These are phyloP conservation scores for Lantana camara DNA, from an alignment of 257 asterid genomes.

Conservation along the genomic window DNA sequence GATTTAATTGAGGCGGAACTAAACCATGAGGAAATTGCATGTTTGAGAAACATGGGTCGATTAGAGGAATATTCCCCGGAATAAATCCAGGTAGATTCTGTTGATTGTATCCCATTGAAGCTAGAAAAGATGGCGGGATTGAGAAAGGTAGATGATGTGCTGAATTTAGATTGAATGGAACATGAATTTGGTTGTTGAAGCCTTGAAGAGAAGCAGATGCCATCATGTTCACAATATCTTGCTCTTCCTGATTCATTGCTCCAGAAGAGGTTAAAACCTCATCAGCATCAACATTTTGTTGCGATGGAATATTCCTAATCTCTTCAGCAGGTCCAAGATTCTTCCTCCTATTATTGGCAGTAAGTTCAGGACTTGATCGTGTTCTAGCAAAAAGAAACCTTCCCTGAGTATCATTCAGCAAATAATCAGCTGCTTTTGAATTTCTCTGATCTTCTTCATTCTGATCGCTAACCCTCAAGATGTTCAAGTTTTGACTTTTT, in stretches of 20 bases:
- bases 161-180: slow-evolving; percentile 67
- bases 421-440: slow-evolving; percentile 53
- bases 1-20: slow-evolving; percentile 60
- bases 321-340: slow-evolving; percentile 59
- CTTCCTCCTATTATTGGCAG: slow-evolving; percentile 54
- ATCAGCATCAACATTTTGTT: slow-evolving; percentile 53
- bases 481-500: slow-evolving; percentile 50
- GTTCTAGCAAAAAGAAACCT: slow-evolving; percentile 79
- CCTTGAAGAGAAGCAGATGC: slow-evolving; percentile 82
- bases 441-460: slow-evolving; percentile 57
- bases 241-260: slow-evolving; percentile 78
- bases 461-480: slow-evolving; percentile 45
- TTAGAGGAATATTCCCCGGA: slow-evolving; percentile 50
- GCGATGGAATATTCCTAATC: slow-evolving; percentile 44
- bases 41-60: slow-evolving; percentile 57
- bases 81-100: slow-evolving; percentile 69
- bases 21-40: slow-evolving; percentile 69
- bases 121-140: slow-evolving; percentile 72
- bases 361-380: slow-evolving; percentile 90
- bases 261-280: slow-evolving; percentile 64
- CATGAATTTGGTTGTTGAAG: slow-evolving; percentile 63
- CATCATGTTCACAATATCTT: slow-evolving; percentile 84
- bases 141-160: slow-evolving; percentile 75
- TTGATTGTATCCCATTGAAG: slow-evolving; percentile 78
- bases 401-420: slow-evolving; percentile 60